Percentiles rank a stretch among this genome's conserved stretches.
Evolutionary conservation across 306 rosid species (phyloP).

Genomic region (Cyclanthera cordifolia): DNA sequence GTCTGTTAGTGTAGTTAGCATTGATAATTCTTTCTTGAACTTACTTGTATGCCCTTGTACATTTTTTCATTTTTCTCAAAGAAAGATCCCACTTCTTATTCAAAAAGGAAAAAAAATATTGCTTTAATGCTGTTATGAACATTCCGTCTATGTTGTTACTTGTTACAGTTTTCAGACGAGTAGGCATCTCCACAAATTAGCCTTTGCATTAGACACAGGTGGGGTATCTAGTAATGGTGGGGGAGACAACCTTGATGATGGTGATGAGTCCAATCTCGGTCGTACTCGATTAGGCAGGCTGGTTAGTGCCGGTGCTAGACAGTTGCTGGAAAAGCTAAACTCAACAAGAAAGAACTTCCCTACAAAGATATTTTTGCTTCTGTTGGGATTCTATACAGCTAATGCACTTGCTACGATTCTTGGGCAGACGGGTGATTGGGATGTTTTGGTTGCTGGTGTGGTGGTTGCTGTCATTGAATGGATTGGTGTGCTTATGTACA

Average conservation of each 20-base stretch:
- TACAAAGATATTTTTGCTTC: conserved; percentile 75
- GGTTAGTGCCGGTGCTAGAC: conserved; percentile 69
- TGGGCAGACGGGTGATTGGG: conserved; percentile 97
- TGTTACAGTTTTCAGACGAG: conserved; percentile 46
- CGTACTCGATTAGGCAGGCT: conserved; percentile 87
- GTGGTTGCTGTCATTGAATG: conserved; percentile 95
- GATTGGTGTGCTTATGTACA: conserved; percentile 81
- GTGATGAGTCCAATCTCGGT: conserved; percentile 44
- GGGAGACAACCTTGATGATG: conserved; percentile 44
- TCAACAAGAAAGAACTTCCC: conserved; percentile 78
- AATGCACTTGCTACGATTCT: conserved; percentile 94
- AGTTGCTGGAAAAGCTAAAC: conserved; percentile 68
- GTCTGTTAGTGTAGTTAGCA: not conserved
- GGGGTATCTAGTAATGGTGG: conserved; percentile 57
- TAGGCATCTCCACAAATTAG: conserved; percentile 43
- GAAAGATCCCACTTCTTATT: not conserved
- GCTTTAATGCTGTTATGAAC: conserved; percentile 15
- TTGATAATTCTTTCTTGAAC: not conserved
- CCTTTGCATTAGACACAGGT: conserved; percentile 72
- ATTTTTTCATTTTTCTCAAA: not conserved
- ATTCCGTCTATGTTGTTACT: conserved; percentile 16
- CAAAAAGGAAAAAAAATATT: not conserved
- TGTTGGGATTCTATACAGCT: conserved; percentile 95
- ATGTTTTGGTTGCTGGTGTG: conserved; percentile 87
- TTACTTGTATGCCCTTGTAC: not conserved